A percentile compares a stretch with the other conserved stretches of the same genome.
Evolutionary conservation across 2,329 filamentous ascomycete species (phyloP).

Genomic region (Cladosporium cucumerinum): DNA sequence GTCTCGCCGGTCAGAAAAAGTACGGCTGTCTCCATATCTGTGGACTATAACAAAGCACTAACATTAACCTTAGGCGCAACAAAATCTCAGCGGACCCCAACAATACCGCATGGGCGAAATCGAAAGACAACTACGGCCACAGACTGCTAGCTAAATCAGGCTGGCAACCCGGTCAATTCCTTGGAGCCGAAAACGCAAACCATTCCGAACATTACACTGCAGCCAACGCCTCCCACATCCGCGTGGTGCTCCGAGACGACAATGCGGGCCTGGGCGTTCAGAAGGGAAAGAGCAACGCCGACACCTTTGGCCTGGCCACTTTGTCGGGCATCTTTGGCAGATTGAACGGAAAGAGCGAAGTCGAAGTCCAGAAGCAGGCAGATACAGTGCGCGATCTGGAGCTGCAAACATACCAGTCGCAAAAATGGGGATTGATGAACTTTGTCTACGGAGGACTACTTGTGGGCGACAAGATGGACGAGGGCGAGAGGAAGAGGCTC

Average conservation of each 20-base stretch:
- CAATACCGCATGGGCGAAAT: conserved; percentile 87
- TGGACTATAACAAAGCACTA: not conserved
- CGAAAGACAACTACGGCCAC: conserved; percentile 80
- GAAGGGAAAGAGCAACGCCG: conserved; percentile 62
- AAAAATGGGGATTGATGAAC: conserved; percentile 73
- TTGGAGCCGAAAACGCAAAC: conserved; percentile 72
- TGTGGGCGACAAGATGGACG: conserved; percentile 56
- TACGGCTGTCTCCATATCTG: not conserved
- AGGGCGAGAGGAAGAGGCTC: conserved; percentile 15
- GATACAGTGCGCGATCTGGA: conserved; percentile 33
- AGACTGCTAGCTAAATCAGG: conserved; percentile 84
- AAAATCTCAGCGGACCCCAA: conserved; percentile 91
- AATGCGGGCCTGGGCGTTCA: conserved; percentile 85
- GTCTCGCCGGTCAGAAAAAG: conserved; percentile 24
- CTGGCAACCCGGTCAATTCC: conserved; percentile 80
- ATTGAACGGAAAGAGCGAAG: conserved; percentile 81
- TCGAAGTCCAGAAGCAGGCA: conserved; percentile 67
- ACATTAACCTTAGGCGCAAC: conserved; percentile 48
- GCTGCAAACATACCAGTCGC: conserved; percentile 68
- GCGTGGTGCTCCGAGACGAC: conserved; percentile 82
- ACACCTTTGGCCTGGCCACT: conserved; percentile 79
- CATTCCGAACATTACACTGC: conserved; percentile 74
- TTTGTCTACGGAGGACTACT: conserved; percentile 84
- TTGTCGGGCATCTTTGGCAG: conserved; percentile 84
- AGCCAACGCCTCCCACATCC: conserved; percentile 81